These are phyloP conservation scores for Penicillium cosmopolitanum DNA, from an alignment of 495 filamentous ascomycete species.

Conservation along the genomic window DNA sequence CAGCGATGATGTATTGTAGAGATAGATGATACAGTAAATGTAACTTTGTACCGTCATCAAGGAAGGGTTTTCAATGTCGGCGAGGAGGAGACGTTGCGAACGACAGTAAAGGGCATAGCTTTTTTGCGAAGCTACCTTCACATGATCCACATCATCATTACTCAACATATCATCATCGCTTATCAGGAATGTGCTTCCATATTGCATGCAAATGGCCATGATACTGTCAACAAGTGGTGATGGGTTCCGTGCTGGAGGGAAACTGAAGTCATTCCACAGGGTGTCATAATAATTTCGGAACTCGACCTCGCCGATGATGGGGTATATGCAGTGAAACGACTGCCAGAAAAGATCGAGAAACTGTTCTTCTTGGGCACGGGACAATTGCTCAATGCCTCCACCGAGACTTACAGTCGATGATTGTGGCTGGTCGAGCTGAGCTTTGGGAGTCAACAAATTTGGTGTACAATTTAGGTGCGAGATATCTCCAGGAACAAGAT, in stretches of 20 bases:
- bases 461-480: background rate
- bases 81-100: conserved; percentile 15
- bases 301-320: conserved; percentile 47
- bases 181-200: conserved; percentile 5
- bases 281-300: conserved; percentile 50
- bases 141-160: background rate
- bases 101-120: conserved; percentile 15
- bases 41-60: conserved; percentile 24
- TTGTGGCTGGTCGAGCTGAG: background rate
- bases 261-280: conserved; percentile 33
- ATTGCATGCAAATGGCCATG: conserved; percentile 21
- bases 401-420: background rate
- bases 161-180: background rate
- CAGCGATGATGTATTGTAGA: conserved; percentile 16
- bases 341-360: conserved; percentile 54
- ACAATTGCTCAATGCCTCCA: conserved; percentile 16
- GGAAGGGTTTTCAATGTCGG: conserved; percentile 19
- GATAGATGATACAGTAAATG: conserved; percentile 29
- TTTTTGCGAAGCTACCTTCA: background rate
- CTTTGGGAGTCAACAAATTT: background rate
- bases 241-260: background rate
- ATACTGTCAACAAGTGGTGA: conserved; percentile 18
- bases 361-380: conserved; percentile 48
- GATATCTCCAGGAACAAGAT: background rate
- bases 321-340: conserved; percentile 41